Conservation (phyloP, 495 filamentous ascomycete species). For the Astrothelium macrocarpum region DNA sequence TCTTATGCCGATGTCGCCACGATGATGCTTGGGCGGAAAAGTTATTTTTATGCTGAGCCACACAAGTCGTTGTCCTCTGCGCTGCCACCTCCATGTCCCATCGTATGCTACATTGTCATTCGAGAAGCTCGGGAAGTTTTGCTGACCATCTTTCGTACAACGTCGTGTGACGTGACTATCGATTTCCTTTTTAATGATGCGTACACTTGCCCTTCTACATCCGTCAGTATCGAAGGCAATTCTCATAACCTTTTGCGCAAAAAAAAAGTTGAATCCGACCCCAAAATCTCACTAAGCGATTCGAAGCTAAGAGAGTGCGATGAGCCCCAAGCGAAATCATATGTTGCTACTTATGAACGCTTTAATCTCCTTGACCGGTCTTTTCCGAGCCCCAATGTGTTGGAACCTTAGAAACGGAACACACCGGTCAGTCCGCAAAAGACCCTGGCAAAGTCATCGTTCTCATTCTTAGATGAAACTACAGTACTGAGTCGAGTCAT, state of each 20-base stretch:
- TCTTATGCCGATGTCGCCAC: not conserved
- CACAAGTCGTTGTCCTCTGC: not conserved
- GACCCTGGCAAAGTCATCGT: not conserved
- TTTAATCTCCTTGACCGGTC: conserved; percentile 1
- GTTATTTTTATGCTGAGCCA: not conserved
- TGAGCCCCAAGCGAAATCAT: not conserved
- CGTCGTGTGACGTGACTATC: not conserved
- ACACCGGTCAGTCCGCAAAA: not conserved
- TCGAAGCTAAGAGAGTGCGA: not conserved
- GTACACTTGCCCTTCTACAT: not conserved
- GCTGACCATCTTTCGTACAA: not conserved
- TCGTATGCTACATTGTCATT: not conserved
- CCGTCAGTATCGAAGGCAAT: not conserved
- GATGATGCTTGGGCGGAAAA: not conserved
- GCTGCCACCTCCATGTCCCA: not conserved
- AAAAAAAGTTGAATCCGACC: not conserved
- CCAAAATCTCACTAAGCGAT: not conserved
- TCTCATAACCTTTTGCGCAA: not conserved
- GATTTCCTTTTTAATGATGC: not conserved
- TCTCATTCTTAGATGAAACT: not conserved
- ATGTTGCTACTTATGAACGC: not conserved
- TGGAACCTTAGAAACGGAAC: not conserved
- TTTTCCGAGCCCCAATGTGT: not conserved
- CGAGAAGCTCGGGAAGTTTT: not conserved
- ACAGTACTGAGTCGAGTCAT: not conserved